These are phyloP conservation scores for Tubosaeta sp. DNA, from an alignment of 768 basidiomycete genomes.

Conservation along the genomic window DNA sequence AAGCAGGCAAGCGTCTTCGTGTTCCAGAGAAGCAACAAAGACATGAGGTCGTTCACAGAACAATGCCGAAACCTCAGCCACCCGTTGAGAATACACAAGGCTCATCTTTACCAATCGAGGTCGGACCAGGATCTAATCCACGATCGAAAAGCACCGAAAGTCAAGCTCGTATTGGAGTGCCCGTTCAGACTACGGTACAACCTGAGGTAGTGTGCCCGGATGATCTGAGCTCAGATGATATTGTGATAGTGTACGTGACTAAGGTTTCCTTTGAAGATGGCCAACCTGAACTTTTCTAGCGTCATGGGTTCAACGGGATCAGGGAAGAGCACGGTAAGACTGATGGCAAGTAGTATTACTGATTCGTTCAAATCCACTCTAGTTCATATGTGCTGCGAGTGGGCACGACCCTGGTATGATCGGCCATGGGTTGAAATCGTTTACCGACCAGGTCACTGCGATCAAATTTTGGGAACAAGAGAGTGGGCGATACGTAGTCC, in stretches of 20 bases:
- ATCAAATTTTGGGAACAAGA: conserved; percentile 5
- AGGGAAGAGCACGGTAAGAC: conserved; percentile 13
- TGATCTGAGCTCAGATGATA: not conserved
- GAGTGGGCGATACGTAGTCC: conserved; percentile 5
- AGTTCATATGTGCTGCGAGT: conserved; percentile 13
- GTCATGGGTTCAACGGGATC: conserved; percentile 18
- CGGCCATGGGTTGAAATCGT: conserved; percentile 10
- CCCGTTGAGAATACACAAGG: no score
- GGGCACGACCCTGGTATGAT: not conserved
- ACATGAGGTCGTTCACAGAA: not conserved
- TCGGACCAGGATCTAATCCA: no score
- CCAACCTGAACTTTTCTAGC: not conserved
- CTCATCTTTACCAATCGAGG: no score
- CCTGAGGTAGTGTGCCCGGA: not conserved
- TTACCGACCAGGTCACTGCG: conserved; percentile 1
- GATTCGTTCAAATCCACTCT: not conserved
- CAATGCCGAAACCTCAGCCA: no score
- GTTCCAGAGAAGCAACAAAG: not conserved
- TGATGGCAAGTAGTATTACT: not conserved
- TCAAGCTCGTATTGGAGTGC: not conserved
- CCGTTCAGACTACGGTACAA: not conserved
- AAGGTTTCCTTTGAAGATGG: not conserved
- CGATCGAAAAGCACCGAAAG: no score
- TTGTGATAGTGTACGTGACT: not conserved
- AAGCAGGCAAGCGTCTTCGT: not conserved